phyloP scores from a whole-genome alignment of 2,329 filamentous ascomycete species.

The Ploettnerulaceae sp. region DNA sequence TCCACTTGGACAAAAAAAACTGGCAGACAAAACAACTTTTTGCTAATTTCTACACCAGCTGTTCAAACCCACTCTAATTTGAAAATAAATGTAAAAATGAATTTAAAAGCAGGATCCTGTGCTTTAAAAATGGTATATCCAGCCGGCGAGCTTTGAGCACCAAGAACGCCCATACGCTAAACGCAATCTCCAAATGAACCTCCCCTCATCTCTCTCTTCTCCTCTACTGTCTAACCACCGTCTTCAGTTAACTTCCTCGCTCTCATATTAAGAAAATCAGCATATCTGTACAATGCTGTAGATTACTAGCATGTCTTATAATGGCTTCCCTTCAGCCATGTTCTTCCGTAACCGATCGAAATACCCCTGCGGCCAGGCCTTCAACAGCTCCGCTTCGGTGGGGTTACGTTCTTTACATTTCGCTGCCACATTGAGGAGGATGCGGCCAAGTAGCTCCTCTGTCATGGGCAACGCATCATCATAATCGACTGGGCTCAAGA shows the following conservation, averaged over 20 bases:
- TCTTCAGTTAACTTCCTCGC: background rate
- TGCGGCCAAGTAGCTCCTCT: slow-evolving; percentile 56
- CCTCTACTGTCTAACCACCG: background rate
- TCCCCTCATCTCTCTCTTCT: background rate
- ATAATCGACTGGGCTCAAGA: slow-evolving; percentile 57
- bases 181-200: background rate
- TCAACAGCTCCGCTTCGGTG: slow-evolving; percentile 51
- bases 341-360: slow-evolving; percentile 49
- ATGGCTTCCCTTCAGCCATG: slow-evolving; percentile 23
- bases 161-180: slow-evolving; percentile 7
- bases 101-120: background rate
- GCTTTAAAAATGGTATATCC: slow-evolving; percentile 11
- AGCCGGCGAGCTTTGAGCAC: slow-evolving; percentile 1
- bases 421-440: slow-evolving; percentile 58
- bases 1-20: too few relatives aligned
- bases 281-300: background rate
- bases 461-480: slow-evolving; percentile 54
- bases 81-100: background rate
- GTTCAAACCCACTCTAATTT: too few relatives aligned
- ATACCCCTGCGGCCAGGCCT: slow-evolving; percentile 56
- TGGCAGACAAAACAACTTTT: too few relatives aligned
- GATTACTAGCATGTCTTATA: slow-evolving; percentile 7
- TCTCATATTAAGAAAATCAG: background rate
- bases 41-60: too few relatives aligned
- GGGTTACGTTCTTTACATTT: slow-evolving; percentile 55